A percentile compares a stretch with the other conserved stretches of the same genome.
These are phyloP conservation scores for Globisporangium lucens DNA, from an alignment of 352 stramenopile genomes.

Conservation along the genomic window DNA sequence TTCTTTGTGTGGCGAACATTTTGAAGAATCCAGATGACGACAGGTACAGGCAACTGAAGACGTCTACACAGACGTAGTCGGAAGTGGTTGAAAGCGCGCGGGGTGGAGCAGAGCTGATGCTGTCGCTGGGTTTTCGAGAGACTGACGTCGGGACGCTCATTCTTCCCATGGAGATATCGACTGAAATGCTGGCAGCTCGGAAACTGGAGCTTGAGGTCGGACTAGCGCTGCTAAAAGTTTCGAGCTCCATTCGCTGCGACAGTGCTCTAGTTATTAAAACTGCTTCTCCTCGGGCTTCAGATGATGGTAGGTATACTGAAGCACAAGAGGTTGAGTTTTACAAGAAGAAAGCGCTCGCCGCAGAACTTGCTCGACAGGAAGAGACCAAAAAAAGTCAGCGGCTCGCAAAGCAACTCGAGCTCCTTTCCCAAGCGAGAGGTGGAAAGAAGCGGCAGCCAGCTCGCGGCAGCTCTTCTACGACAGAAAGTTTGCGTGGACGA, in stretches of 20 bases:
- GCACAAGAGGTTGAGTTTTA: conserved; percentile 23
- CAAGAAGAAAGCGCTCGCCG: conserved; percentile 25
- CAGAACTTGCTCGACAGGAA: conserved; percentile 28
- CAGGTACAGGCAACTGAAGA: conserved; percentile 52
- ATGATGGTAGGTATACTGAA: neutral
- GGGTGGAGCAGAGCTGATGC: conserved; percentile 40
- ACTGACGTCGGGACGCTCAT: conserved; percentile 35
- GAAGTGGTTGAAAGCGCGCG: conserved; percentile 30
- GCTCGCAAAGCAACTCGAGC: conserved; percentile 27
- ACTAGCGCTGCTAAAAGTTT: conserved; percentile 9
- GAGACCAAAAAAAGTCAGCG: conserved; percentile 21
- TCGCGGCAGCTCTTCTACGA: neutral
- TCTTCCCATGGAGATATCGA: conserved; percentile 25
- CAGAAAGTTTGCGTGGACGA: neutral
- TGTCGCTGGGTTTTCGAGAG: conserved; percentile 54
- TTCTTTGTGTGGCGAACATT: conserved; percentile 55
- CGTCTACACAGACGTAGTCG: conserved; percentile 43
- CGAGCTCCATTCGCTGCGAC: neutral
- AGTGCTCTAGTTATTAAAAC: neutral
- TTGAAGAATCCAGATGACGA: conserved; percentile 38
- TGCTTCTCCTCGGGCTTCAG: neutral
- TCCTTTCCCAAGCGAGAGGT: conserved; percentile 12
- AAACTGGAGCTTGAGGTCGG: conserved; percentile 50
- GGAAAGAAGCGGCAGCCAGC: neutral
- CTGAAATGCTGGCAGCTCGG: conserved; percentile 30